Percentiles rank a stretch among this genome's conserved stretches.
Evolutionary conservation across 2,329 filamentous ascomycete genomes (phyloP).

Genomic region (Trichoderma koningii): DNA sequence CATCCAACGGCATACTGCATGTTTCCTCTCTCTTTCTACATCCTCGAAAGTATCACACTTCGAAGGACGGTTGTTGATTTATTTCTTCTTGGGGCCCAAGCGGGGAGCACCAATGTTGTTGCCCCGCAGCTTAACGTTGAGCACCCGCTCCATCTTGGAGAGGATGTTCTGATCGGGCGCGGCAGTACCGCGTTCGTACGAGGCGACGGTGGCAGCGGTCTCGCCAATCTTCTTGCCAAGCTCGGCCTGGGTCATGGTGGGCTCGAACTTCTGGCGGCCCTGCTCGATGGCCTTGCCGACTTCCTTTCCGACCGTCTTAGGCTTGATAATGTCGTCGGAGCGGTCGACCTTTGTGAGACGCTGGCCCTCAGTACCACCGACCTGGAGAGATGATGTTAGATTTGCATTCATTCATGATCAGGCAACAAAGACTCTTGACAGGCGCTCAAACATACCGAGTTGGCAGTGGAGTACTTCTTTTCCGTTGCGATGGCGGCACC

Average conservation of each 20-base stretch:
- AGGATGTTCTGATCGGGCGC: conserved; percentile 83
- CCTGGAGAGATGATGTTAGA: conserved; percentile 34
- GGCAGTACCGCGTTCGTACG: conserved; percentile 81
- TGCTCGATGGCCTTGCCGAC: conserved; percentile 83
- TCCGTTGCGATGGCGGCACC: conserved; percentile 80
- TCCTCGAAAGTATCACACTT: neutral
- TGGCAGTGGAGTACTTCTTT: conserved; percentile 83
- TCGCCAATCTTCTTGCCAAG: conserved; percentile 88
- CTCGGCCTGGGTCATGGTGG: conserved; percentile 95
- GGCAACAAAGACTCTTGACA: neutral
- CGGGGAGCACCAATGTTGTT: conserved; percentile 33
- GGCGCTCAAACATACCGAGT: conserved; percentile 50
- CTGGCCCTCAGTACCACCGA: conserved; percentile 69
- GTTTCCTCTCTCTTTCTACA: neutral
- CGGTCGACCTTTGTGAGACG: conserved; percentile 97
- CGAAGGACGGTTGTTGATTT: neutral
- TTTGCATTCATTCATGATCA: neutral
- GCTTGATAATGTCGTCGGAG: conserved; percentile 95
- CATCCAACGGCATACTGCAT: neutral
- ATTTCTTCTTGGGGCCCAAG: conserved; percentile 63
- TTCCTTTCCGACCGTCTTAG: conserved; percentile 80
- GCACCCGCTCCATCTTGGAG: conserved; percentile 73
- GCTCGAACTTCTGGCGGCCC: conserved; percentile 76
- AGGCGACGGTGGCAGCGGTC: conserved; percentile 74
- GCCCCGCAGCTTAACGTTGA: conserved; percentile 87